phyloP scores from a whole-genome alignment of 306 rosid species.

The Casuarina equisetifolia region DNA sequence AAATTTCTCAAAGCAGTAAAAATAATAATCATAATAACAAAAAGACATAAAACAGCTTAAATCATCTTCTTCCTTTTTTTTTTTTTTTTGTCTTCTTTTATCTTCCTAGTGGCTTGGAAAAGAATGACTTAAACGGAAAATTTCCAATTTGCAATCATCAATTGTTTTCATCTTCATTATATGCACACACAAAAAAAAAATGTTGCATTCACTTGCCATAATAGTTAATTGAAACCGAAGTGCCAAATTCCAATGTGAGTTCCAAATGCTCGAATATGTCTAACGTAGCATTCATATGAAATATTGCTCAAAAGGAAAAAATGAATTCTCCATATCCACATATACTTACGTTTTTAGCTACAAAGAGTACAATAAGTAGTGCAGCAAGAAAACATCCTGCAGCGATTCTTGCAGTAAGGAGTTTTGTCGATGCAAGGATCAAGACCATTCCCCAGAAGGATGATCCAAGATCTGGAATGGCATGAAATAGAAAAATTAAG shows the following conservation, averaged over 20 bases:
- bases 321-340: background rate
- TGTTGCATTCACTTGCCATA: background rate
- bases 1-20: background rate
- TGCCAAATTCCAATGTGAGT: background rate
- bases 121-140: background rate
- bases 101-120: background rate
- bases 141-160: background rate
- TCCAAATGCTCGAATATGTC: background rate
- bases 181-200: background rate
- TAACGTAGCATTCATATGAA: background rate
- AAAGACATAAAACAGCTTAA: background rate
- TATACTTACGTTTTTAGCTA: constrained; percentile 63
- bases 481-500: constrained; percentile 20
- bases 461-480: constrained; percentile 58
- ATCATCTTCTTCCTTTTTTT: background rate
- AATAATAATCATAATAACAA: background rate
- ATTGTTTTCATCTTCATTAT: background rate
- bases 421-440: constrained; percentile 67
- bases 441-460: constrained; percentile 73
- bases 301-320: background rate
- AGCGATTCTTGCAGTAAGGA: constrained; percentile 64
- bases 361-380: constrained; percentile 43
- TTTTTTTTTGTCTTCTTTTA: background rate
- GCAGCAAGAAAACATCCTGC: constrained; percentile 67
- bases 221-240: background rate